Evolutionary conservation across 345 rosid species (phyloP).

Genomic region (Lepidium aucheri): DNA sequence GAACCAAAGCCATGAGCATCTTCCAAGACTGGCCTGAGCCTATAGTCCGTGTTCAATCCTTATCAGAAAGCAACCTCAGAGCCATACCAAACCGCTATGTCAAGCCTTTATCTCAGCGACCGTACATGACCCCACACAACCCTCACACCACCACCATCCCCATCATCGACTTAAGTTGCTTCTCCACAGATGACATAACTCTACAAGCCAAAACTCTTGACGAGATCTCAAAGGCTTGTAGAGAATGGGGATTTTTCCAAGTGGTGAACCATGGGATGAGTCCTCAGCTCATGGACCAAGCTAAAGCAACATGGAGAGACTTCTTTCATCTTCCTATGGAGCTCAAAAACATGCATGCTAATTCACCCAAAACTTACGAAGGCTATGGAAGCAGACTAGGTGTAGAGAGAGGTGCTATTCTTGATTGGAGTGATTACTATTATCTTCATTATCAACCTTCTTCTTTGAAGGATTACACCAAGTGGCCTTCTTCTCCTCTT

Average conservation of each 20-base stretch:
- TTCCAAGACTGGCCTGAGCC: constrained; percentile 90
- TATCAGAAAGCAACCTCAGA: constrained; percentile 46
- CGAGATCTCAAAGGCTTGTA: constrained; percentile 48
- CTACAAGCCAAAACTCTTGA: constrained; percentile 13
- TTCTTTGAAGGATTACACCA: constrained; percentile 44
- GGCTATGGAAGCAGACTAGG: constrained; percentile 96
- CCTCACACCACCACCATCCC: constrained; percentile 42
- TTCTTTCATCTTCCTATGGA: constrained; percentile 79
- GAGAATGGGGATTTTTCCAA: constrained; percentile 83
- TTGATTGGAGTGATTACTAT: constrained; percentile 92
- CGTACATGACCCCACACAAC: constrained; percentile 19
- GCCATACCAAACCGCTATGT: constrained; percentile 65
- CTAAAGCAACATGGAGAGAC: constrained; percentile 53
- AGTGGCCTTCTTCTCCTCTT: constrained; percentile 68
- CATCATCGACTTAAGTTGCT: constrained; percentile 49
- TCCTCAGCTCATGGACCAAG: constrained; percentile 52
- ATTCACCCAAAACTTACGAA: constrained; percentile 72
- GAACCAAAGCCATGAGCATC: constrained; percentile 31
- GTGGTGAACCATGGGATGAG: constrained; percentile 73
- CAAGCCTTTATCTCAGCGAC: constrained; percentile 60
- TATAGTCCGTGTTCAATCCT: constrained; percentile 79
- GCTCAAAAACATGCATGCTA: constrained; percentile 55
- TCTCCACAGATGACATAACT: constrained; percentile 17
- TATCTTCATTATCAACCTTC: constrained; percentile 68
- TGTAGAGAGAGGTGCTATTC: constrained; percentile 69